Percentiles rank a stretch among this genome's conserved stretches.
Conservation (phyloP, 164 flowering plant species). For the Santalum album region DNA sequence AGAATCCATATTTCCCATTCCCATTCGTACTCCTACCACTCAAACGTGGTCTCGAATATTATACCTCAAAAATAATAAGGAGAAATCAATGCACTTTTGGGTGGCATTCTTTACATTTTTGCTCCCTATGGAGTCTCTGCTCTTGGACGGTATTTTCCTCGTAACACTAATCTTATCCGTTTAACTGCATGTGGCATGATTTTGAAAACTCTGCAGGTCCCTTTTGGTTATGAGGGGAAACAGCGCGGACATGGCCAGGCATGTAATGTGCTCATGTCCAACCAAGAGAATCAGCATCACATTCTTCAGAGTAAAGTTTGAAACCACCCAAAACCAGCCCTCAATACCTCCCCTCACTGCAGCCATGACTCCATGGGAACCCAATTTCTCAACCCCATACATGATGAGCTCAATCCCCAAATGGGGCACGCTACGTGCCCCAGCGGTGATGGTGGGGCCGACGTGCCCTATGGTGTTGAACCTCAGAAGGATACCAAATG, state of each 20-base stretch:
- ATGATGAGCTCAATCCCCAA: constrained; percentile 43
- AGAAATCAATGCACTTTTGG: too few species aligned
- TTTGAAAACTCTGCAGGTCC: constrained; percentile 41
- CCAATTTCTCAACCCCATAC: constrained; percentile 31
- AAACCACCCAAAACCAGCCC: constrained; percentile 27
- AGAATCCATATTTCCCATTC: too few species aligned
- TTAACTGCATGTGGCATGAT: not conserved
- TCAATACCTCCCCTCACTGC: constrained; percentile 26
- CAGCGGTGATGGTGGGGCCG: constrained; percentile 46
- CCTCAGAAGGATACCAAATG: constrained; percentile 27
- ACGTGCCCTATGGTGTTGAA: too few species aligned
- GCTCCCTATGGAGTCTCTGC: too few species aligned
- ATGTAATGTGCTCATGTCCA: constrained; percentile 70
- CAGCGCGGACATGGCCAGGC: constrained; percentile 81
- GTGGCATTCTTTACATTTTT: too few species aligned
- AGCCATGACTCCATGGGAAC: constrained; percentile 66
- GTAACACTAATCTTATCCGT: not conserved
- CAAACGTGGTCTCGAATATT: too few species aligned
- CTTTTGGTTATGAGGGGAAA: constrained; percentile 85
- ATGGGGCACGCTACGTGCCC: constrained; percentile 57
- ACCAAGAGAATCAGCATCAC: constrained; percentile 70
- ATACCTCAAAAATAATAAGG: too few species aligned
- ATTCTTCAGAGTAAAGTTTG: constrained; percentile 59
- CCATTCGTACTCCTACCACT: too few species aligned
- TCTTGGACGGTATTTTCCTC: too few species aligned